These are phyloP conservation scores for Bisporella sp. DNA, from an alignment of 2,329 filamentous ascomycete species.

Conservation along the genomic window DNA sequence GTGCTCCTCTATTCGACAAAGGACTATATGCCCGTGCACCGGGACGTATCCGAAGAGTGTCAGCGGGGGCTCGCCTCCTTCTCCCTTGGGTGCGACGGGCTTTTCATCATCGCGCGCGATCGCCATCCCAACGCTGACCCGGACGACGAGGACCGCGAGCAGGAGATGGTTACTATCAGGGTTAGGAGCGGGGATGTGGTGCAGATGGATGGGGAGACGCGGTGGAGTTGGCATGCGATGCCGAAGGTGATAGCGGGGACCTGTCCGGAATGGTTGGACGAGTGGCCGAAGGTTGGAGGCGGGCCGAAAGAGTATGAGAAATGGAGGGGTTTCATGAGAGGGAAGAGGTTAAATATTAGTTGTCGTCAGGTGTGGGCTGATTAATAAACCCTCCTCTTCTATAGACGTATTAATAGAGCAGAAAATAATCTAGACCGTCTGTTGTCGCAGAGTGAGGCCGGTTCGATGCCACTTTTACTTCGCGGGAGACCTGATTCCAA, in stretches of 20 bases:
- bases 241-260: conserved; percentile 77
- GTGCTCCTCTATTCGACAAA: conserved; percentile 87
- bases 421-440: no score
- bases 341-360: conserved; percentile 85
- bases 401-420: no score
- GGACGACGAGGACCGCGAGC: conserved; percentile 21
- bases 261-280: conserved; percentile 65
- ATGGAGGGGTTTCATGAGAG: conserved; percentile 84
- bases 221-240: conserved; percentile 94
- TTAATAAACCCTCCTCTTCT: no score
- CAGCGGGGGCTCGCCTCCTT: conserved; percentile 74
- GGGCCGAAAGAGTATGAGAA: conserved; percentile 41
- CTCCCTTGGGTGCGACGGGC: conserved; percentile 80
- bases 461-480: no score
- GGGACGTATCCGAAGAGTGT: conserved; percentile 84
- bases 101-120: conserved; percentile 73
- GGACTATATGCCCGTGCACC: conserved; percentile 86
- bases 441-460: no score
- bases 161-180: conserved; percentile 46
- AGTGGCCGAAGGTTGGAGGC: conserved; percentile 59
- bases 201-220: conserved; percentile 75
- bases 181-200: conserved; percentile 83
- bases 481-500: no score
- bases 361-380: conserved; percentile 72
- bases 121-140: conserved; percentile 15